phyloP scores from a whole-genome alignment of 495 filamentous ascomycete genomes.

The Annulohypoxylon moriforme region DNA sequence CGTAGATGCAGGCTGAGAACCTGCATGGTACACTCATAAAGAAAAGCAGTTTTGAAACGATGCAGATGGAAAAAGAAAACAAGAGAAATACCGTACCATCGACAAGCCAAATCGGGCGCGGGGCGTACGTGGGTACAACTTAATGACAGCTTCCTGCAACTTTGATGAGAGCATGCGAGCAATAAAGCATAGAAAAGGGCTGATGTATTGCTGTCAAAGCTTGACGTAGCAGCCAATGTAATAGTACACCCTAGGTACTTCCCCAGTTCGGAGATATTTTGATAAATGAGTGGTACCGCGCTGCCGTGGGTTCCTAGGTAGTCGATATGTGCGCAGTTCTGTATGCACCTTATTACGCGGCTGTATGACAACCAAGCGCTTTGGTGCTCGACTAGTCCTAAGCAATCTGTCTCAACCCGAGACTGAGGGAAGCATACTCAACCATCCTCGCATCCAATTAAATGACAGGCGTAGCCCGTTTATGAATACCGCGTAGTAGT shows the following conservation, averaged over 20 bases:
- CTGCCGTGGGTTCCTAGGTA: conserved; percentile 22
- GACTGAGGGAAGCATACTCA: conserved; percentile 6
- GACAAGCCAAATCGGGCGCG: conserved; percentile 20
- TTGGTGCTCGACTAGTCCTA: conserved; percentile 27
- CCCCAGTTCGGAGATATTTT: conserved; percentile 42
- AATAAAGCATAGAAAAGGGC: conserved; percentile 24
- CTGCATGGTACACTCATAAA: conserved; percentile 23
- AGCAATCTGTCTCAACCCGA: conserved; percentile 33
- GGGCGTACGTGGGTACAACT: conserved; percentile 25
- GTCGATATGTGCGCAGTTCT: conserved; percentile 22
- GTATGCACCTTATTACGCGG: conserved; percentile 40
- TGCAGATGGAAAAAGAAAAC: conserved; percentile 27
- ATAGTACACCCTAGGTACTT: conserved; percentile 16
- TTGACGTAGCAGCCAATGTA: conserved; percentile 33
- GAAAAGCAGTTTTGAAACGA: conserved; percentile 41
- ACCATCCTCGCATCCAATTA: conserved; percentile 15
- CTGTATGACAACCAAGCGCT: conserved; percentile 38
- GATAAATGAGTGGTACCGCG: conserved; percentile 33
- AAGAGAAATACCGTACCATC: conserved; percentile 35
- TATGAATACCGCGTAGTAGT: conserved; percentile 20
- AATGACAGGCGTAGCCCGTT: neutral
- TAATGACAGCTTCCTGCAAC: conserved; percentile 32
- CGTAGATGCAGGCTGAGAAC: conserved; percentile 27
- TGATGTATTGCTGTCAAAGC: conserved; percentile 32
- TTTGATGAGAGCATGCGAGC: conserved; percentile 34